Conservation (phyloP, 2,329 filamentous ascomycete species). For the Penicillium vulpinum region DNA sequence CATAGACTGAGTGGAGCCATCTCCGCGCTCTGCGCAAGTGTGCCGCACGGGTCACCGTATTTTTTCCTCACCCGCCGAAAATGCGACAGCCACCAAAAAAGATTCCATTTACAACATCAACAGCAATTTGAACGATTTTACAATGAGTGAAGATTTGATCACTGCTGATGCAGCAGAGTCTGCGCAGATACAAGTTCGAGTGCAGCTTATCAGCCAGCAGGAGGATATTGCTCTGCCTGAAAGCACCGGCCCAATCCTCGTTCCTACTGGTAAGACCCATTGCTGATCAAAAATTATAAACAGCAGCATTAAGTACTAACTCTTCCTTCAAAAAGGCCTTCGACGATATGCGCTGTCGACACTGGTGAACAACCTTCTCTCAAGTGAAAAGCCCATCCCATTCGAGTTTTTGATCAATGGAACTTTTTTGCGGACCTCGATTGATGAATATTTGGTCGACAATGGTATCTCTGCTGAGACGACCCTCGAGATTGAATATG, state of each 20-base stretch:
- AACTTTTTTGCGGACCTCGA: slow-evolving; percentile 80
- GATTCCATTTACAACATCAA: slow-evolving; percentile 16
- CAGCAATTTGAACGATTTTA: slow-evolving; percentile 13
- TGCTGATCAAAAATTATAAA: background rate
- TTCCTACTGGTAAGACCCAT: slow-evolving; percentile 53
- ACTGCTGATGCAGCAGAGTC: slow-evolving; percentile 23
- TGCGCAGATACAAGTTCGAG: slow-evolving; percentile 52
- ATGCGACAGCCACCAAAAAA: slow-evolving; percentile 28
- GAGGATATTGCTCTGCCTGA: slow-evolving; percentile 56
- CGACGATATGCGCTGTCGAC: slow-evolving; percentile 62
- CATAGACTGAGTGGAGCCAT: slow-evolving; percentile 19
- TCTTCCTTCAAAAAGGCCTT: slow-evolving; percentile 43
- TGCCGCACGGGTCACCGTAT: slow-evolving; percentile 44
- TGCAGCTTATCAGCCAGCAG: slow-evolving; percentile 56
- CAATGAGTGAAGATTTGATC: slow-evolving; percentile 29
- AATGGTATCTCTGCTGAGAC: slow-evolving; percentile 88
- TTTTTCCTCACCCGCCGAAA: slow-evolving; percentile 38
- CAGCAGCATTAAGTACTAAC: slow-evolving; percentile 15
- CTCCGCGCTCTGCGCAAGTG: slow-evolving; percentile 41
- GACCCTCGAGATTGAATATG: slow-evolving; percentile 86
- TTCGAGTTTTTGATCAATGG: slow-evolving; percentile 96
- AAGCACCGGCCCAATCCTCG: slow-evolving; percentile 57
- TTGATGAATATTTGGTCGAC: slow-evolving; percentile 84
- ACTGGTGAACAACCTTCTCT: slow-evolving; percentile 62
- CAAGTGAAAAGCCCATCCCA: slow-evolving; percentile 53